Percentiles rank a stretch among this genome's conserved stretches.
Conservation (phyloP, 768 basidiomycete species). For the Leccinum fibrillosum region DNA sequence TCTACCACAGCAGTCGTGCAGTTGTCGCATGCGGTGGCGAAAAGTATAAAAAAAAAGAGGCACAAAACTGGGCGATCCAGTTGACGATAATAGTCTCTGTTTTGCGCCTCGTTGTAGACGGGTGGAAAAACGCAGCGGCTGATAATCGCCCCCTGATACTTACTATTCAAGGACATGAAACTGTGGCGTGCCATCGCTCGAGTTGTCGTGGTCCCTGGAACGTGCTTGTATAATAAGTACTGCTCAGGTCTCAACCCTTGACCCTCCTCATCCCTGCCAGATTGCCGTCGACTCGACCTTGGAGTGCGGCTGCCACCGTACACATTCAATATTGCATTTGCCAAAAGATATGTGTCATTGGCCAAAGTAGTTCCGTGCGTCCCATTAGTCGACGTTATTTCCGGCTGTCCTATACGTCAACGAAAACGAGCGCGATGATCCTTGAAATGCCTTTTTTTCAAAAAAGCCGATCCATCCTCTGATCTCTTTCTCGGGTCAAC, state of each 20-base stretch:
- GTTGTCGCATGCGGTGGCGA: neutral
- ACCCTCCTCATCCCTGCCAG: conserved; percentile 13
- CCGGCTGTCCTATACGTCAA: conserved; percentile 7
- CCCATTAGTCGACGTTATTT: conserved; percentile 1
- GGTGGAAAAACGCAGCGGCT: neutral
- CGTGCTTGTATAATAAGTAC: conserved; percentile 8
- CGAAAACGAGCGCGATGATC: neutral
- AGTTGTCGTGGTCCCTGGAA: conserved; percentile 13
- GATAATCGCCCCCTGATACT: neutral
- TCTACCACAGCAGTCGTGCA: neutral
- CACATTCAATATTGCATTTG: neutral
- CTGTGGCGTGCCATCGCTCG: conserved; percentile 9
- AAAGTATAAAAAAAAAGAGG: neutral
- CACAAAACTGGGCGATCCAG: neutral
- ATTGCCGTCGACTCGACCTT: conserved; percentile 1
- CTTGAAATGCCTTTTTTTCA: conserved; percentile 2
- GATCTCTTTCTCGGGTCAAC: conserved; percentile 4
- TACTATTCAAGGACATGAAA: conserved; percentile 2
- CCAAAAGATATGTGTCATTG: neutral
- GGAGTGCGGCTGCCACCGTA: conserved; percentile 20
- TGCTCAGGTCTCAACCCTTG: conserved; percentile 10
- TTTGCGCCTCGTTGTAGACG: neutral
- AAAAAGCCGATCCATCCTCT: neutral
- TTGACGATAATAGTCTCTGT: neutral
- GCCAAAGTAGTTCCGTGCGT: neutral